Evolutionary conservation across 352 stramenopile genomes (phyloP).

Genomic region (Globisporangium perplexum): DNA sequence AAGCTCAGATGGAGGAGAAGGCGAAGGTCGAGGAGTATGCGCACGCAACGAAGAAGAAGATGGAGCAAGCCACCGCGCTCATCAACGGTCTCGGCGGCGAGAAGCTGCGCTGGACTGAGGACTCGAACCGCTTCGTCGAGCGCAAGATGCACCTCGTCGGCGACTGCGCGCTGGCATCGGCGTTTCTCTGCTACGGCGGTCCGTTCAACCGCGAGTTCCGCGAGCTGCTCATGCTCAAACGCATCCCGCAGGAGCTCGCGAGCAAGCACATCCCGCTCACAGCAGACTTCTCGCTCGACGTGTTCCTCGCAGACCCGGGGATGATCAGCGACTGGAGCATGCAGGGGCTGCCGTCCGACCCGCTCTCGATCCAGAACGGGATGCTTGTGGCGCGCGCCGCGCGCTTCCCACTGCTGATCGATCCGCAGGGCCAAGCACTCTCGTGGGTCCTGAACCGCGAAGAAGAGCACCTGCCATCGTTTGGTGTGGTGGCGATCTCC

Average conservation of each 20-base stretch:
- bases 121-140: constrained; percentile 84
- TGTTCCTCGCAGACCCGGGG: constrained; percentile 74
- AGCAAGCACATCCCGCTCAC: constrained; percentile 65
- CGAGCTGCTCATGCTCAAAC: constrained; percentile 49
- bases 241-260: constrained; percentile 64
- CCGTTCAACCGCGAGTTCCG: constrained; percentile 88
- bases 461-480: constrained; percentile 43
- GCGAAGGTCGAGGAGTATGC: constrained; percentile 83
- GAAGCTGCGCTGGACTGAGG: constrained; percentile 83
- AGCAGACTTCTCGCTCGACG: constrained; percentile 43
- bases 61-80: constrained; percentile 86
- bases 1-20: constrained; percentile 88
- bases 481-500: constrained; percentile 53
- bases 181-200: constrained; percentile 88
- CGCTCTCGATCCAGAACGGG: constrained; percentile 89
- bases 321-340: constrained; percentile 88
- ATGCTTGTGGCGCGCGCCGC: constrained; percentile 77
- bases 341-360: constrained; percentile 81
- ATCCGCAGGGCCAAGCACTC: constrained; percentile 88
- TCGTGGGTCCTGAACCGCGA: constrained; percentile 82
- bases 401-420: constrained; percentile 84
- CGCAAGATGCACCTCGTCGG: constrained; percentile 78
- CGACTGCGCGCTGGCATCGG: constrained; percentile 78
- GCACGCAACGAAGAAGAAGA: constrained; percentile 76
- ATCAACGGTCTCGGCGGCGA: constrained; percentile 86